Percentiles rank a stretch among this genome's conserved stretches.
Evolutionary conservation across 805 yeast species (phyloP).

Genomic region (Kuraishia piskuri): DNA sequence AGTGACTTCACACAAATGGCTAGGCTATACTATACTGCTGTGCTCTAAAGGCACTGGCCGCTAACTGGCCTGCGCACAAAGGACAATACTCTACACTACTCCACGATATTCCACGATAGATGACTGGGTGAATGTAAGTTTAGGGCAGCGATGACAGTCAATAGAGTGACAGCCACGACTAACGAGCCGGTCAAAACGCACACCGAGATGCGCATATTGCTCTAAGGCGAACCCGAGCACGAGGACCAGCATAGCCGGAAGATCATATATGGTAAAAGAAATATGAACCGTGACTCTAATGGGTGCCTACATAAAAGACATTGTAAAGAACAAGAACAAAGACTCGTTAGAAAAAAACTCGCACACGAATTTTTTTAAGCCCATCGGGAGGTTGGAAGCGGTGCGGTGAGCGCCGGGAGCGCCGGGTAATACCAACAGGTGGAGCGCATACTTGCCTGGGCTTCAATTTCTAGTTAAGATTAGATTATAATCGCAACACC

Average conservation of each 20-base stretch:
- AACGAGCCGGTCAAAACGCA: constrained; percentile 9
- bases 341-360: constrained; percentile 14
- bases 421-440: background rate
- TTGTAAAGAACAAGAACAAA: constrained; percentile 20
- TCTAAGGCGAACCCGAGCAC: constrained; percentile 97
- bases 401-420: background rate
- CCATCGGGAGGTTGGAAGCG: background rate
- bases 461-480: background rate
- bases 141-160: constrained; percentile 50
- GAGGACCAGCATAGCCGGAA: constrained; percentile 36
- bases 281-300: constrained; percentile 62
- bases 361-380: constrained; percentile 1
- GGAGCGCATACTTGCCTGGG: background rate
- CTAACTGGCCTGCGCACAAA: constrained; percentile 1
- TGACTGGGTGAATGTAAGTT: constrained; percentile 40
- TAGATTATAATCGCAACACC: too few species aligned
- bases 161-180: background rate
- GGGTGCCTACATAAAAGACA: constrained; percentile 64
- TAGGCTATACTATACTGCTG: too few species aligned
- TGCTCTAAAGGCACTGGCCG: too few species aligned
- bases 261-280: constrained; percentile 36
- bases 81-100: too few species aligned
- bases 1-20: too few species aligned
- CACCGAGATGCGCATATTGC: constrained; percentile 17
- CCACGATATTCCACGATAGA: too few species aligned